Evolutionary conservation across 495 filamentous ascomycete genomes (phyloP).

Genomic region (Neurospora pannonica): DNA sequence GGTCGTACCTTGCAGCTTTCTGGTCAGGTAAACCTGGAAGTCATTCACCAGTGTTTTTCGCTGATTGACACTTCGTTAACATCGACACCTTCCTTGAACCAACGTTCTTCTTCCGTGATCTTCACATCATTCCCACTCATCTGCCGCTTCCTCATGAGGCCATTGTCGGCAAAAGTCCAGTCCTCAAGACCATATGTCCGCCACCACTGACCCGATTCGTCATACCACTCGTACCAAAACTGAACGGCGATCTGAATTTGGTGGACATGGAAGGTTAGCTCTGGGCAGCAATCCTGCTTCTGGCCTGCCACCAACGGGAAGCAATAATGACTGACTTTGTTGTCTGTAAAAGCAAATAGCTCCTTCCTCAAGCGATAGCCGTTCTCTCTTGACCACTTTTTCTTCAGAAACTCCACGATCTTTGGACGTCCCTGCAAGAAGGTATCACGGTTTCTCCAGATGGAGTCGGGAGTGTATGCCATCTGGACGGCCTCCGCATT

Average conservation of each 20-base stretch:
- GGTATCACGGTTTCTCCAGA: slow-evolving; percentile 72
- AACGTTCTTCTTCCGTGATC: slow-evolving; percentile 53
- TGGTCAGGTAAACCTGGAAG: background rate
- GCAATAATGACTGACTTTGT: slow-evolving; percentile 33
- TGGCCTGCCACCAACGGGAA: background rate
- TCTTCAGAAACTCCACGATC: slow-evolving; percentile 62
- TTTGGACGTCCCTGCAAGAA: slow-evolving; percentile 62
- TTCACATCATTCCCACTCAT: slow-evolving; percentile 88
- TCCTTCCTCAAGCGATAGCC: slow-evolving; percentile 78
- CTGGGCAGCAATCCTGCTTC: background rate
- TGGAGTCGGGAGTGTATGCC: slow-evolving; percentile 66
- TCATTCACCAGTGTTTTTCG: slow-evolving; percentile 63
- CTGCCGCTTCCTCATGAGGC: slow-evolving; percentile 76
- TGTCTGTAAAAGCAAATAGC: slow-evolving; percentile 64
- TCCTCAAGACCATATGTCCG: slow-evolving; percentile 85
- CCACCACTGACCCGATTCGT: slow-evolving; percentile 72
- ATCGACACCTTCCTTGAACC: slow-evolving; percentile 64
- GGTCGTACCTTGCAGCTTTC: background rate
- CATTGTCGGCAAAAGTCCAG: slow-evolving; percentile 78
- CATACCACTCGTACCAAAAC: slow-evolving; percentile 88
- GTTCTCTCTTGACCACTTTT: slow-evolving; percentile 69
- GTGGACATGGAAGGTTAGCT: background rate
- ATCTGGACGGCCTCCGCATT: slow-evolving; percentile 54
- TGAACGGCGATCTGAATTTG: slow-evolving; percentile 61
- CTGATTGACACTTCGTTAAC: slow-evolving; percentile 63